Base-by-base conservation (phyloP, 352 stramenopile genomes). In the Phytophthora citrophthora region DNA sequence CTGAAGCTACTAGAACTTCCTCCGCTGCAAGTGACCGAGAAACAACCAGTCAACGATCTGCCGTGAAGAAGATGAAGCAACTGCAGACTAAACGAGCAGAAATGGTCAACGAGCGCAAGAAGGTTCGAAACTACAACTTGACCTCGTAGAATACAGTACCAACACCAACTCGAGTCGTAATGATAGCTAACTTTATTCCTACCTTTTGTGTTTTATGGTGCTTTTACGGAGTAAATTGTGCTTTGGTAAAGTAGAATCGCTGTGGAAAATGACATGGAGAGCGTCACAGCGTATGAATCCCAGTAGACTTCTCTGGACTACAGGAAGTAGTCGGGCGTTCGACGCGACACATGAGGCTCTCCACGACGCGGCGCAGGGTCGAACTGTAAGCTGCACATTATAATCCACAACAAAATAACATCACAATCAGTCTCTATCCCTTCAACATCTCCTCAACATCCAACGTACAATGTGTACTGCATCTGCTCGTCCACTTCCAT, bases 401-500 rank as follows among this genome's bases (percentile, higher is more conserved):
- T 13, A 34, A 34, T 34, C 29, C 29, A 57, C 29, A 68, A 70
- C 11, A 57, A 27, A 8, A 54, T 27, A 73, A 27, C 53, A 54
- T 27, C 72, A 27, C 53, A 44, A 39, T 73, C 18, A 66, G 52
- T 54, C 58, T 16, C 23, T 4, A 41, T 24, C 3, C 9, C 10
- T 29, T 1, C 60, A 27, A 32, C 26, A 49, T 26, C 23, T 36
- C 13, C 12, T 11, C 27, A n/a, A 24, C 12, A 54, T 31, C 18
- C 32, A 16, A 66, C 88, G 83, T 91, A 98, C 90, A 98, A 98
- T 76, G 88, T 97, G 64, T 98, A 98, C 57, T 97, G 87, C 85
- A 98, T 95, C 67, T 97, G 87, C 70, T 98, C 95, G 62, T 98
- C 93, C 53, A 98, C 91, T 64, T 98, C 94, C 90, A 98, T 97